Evolutionary conservation across 1,139 yeast genomes (phyloP), one percentile per base, ranked within the genome.

Genomic region (Magnusiomyces sp.): DNA sequence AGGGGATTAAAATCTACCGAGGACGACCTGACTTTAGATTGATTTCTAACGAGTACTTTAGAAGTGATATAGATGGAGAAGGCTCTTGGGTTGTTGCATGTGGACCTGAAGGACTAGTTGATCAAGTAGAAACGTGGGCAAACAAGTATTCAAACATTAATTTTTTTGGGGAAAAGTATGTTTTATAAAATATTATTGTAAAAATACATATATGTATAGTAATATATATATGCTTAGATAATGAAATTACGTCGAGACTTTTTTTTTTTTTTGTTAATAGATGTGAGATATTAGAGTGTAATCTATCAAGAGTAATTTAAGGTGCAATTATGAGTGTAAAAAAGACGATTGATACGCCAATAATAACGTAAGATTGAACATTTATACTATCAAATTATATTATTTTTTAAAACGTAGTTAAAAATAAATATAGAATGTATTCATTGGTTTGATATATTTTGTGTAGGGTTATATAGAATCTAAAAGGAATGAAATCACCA

Each of bases 71-170:
- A 7, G 29, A 23, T 43, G 56, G 60, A 17, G 65, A 64, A 2
- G 67, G 69, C 45, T 67, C 67, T 47, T 81, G 84, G 81, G 69
- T 83, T 0, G 66, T 84, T n/a, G 77, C 86, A 0, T 84, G 94
- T 67, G 95, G 95, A 0, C 88, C 90, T 0, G 66, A 65, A 1
- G 58, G 71, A 0, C 65, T 86, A 53, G 76, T 81, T 17, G 41
- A 56, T 1, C 80, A 77, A 20, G 76, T 76, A n/a, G 57, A 64
- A 45, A 49, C 42, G 1, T 73, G 80, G 72, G 76, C 84, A 0
- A 58, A 56, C 1, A 52, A 54, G 1, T 61, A 68, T 32, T 16
- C 37, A 7, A 65, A 66, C 7, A 66, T 74, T 17, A 65, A 70
- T 38, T 74, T 70, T 54, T 68, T 71, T 50, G 69, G 74, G 17